Evolutionary conservation across 1,284 basidiomycete genomes (phyloP), one percentile per base, ranked within the genome.

Genomic region (Grifola frondosa): DNA sequence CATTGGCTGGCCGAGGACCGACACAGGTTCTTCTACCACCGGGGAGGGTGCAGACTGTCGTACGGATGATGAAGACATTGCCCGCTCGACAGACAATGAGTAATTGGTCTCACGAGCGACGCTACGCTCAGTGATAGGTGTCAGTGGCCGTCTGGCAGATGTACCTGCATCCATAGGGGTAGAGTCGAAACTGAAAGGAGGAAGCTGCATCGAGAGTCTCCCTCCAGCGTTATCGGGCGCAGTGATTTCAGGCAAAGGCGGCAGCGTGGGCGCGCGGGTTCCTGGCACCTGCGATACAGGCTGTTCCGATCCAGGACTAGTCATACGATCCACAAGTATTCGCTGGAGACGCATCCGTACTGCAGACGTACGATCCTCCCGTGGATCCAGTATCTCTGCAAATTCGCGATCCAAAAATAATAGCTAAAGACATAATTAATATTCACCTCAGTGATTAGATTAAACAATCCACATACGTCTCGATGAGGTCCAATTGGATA

Each of bases 341-440:
- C 73, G 69, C 45, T 79, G 70, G 45, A 92, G 74, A 40, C 75
- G 71, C 6, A 75, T 68, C 8, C 91, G 77, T 49, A 91, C 76
- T 6, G 70, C 69, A 3, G 88, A 82, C 3, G 89, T 90, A 25
- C 78, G 77, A 53, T 89, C 88, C 44, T 90, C 84, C 36, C 88
- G 75, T 45, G 87, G 84, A 61, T 96, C 88, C 52, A 92, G 70
- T 26, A 68, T 69, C 62, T 95, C 86, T 12, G 89, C 90, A 11
- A 82, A 70, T 54, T 94, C 91, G 37, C 92, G 81, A 49, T 93
- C 90, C 44, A 98, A 74, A 75, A 97, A 98, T 16, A 97, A 81
- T 38, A 84, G 75, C 88, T 87, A 34, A 34, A 23, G 25, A 30
- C 5, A 43, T 43, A 15, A 54, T 26, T 39, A 39, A 34, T 24